phyloP scores from a whole-genome alignment of 257 asterid genomes.

The Agastache rugosa region DNA sequence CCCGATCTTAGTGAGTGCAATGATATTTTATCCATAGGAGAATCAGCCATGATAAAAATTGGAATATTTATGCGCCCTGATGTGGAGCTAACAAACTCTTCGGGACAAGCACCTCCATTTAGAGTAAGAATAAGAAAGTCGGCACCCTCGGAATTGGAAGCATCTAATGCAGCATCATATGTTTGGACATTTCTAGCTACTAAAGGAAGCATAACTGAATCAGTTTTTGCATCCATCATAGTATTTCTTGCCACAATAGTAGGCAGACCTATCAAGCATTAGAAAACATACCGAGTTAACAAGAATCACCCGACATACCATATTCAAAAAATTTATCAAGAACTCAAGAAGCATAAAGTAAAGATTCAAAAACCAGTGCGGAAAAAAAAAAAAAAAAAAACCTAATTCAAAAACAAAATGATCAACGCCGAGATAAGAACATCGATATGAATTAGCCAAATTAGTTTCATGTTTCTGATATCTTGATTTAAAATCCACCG shows the following conservation, averaged over 20 bases:
- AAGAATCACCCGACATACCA: neutral
- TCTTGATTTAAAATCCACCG: neutral
- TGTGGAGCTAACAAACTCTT: constrained; percentile 59
- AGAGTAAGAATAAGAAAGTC: constrained; percentile 75
- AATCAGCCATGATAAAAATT: constrained; percentile 60
- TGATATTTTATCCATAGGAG: constrained; percentile 49
- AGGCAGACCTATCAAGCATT: constrained; percentile 74
- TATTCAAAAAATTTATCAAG: constrained; percentile 13
- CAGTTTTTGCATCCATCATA: constrained; percentile 74
- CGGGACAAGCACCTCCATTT: constrained; percentile 41
- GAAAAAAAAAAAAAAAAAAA: neutral
- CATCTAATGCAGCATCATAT: constrained; percentile 74
- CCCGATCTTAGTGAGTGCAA: constrained; percentile 59
- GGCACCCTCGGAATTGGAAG: constrained; percentile 89
- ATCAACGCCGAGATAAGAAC: neutral
- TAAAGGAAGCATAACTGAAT: constrained; percentile 82
- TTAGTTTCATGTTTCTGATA: constrained; percentile 29
- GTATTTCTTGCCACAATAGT: constrained; percentile 91
- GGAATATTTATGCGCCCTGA: constrained; percentile 72
- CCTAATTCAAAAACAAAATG: neutral
- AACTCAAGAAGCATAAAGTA: constrained; percentile 9
- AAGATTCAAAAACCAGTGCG: neutral
- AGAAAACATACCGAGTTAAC: constrained; percentile 26
- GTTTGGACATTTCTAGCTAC: constrained; percentile 83
- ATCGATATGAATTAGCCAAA: constrained; percentile 6